These are phyloP conservation scores for Pyricularia sp. DNA, from an alignment of 2,329 filamentous ascomycete species.

Conservation along the genomic window DNA sequence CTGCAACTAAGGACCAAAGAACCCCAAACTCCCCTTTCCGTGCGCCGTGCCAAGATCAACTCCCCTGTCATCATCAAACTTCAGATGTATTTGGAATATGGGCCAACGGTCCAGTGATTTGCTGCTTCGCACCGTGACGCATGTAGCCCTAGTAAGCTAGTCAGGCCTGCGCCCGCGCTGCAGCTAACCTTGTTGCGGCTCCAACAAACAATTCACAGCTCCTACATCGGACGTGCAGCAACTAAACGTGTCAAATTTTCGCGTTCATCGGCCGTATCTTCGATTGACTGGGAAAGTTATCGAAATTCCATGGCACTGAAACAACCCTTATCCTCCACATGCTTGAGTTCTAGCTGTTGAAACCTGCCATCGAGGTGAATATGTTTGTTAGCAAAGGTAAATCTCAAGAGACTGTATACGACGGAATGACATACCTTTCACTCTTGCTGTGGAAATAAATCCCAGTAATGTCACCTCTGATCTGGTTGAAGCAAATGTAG, in stretches of 20 bases:
- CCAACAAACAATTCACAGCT: conserved; percentile 3
- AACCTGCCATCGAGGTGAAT: conserved; percentile 40
- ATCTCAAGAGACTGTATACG: neutral
- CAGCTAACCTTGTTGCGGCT: neutral
- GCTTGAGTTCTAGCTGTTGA: conserved; percentile 83
- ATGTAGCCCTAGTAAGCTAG: neutral
- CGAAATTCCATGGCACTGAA: conserved; percentile 81
- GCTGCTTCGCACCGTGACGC: neutral
- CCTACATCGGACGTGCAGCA: neutral
- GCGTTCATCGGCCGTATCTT: neutral
- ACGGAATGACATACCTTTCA: conserved; percentile 62
- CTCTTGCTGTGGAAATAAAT: conserved; percentile 98
- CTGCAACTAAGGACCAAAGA: neutral
- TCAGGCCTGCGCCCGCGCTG: neutral
- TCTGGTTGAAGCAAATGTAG: conserved; percentile 97
- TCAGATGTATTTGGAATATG: neutral
- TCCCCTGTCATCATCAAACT: neutral
- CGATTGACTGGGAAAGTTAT: conserved; percentile 27
- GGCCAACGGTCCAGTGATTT: neutral
- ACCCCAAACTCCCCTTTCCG: neutral
- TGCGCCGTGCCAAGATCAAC: neutral
- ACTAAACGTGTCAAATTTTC: neutral
- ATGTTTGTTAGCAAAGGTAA: neutral
- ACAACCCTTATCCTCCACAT: conserved; percentile 74
- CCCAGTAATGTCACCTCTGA: conserved; percentile 71